Percentiles rank a stretch among this genome's conserved stretches.
These are phyloP conservation scores for Larix sibirica DNA, from an alignment of 83 land plant species.

Conservation along the genomic window DNA sequence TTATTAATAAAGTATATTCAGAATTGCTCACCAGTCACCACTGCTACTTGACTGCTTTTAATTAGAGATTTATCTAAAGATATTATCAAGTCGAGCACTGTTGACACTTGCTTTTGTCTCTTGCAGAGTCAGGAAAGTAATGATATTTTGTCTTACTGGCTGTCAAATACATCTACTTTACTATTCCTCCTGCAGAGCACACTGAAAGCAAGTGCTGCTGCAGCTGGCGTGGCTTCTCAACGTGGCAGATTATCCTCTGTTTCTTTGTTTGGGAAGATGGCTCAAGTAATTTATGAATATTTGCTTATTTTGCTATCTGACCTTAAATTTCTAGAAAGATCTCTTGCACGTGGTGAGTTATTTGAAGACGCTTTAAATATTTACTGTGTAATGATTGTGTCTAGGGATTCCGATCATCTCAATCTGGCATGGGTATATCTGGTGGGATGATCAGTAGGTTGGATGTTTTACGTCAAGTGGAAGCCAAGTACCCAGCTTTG, in stretches of 20 bases:
- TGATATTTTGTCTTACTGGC: conserved; percentile 54
- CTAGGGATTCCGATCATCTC: conserved; percentile 56
- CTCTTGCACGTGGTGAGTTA: not conserved
- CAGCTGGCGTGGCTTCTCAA: conserved; percentile 20
- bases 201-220: conserved; percentile 42
- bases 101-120: not conserved
- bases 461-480: conserved; percentile 57
- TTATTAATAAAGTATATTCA: not conserved
- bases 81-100: not conserved
- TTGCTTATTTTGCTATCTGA: not conserved
- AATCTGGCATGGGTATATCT: conserved; percentile 41
- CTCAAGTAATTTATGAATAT: conserved; percentile 33
- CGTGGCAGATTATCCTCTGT: conserved; percentile 27
- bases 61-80: not conserved
- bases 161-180: conserved; percentile 59
- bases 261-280: conserved; percentile 59
- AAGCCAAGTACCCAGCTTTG: conserved; percentile 87
- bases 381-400: conserved; percentile 4
- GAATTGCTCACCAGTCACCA: not conserved
- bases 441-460: conserved; percentile 57
- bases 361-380: not conserved
- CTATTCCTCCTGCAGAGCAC: conserved; percentile 58
- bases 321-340: not conserved
- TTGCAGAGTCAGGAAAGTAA: conserved; percentile 40
- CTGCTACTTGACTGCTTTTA: not conserved